These are phyloP conservation scores for Cryomyces minteri DNA, from an alignment of 495 filamentous ascomycete genomes.

Conservation along the genomic window DNA sequence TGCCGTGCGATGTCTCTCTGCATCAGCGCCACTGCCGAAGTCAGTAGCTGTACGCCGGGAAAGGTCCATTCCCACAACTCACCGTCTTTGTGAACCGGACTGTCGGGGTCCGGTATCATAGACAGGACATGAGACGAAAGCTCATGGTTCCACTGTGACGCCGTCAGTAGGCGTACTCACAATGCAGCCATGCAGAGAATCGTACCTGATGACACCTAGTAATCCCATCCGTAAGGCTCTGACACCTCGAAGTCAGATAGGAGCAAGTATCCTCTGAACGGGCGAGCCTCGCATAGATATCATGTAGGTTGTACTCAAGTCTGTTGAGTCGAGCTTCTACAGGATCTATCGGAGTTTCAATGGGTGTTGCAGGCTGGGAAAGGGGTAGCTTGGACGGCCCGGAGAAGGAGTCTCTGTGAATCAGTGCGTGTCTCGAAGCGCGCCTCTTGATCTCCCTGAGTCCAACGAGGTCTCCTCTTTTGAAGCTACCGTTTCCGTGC, in stretches of 20 bases:
- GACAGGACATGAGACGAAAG: conserved; percentile 53
- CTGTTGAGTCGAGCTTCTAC: conserved; percentile 55
- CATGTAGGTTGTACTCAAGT: conserved; percentile 69
- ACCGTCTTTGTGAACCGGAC: conserved; percentile 39
- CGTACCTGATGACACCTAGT: conserved; percentile 53
- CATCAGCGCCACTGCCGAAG: conserved; percentile 47
- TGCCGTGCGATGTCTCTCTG: conserved; percentile 77
- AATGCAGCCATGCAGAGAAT: background rate
- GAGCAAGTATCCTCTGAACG: conserved; percentile 73
- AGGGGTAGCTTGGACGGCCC: conserved; percentile 40
- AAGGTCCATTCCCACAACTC: conserved; percentile 11
- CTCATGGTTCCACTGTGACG: conserved; percentile 47
- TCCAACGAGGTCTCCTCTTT: conserved; percentile 78
- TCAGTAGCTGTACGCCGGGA: conserved; percentile 2
- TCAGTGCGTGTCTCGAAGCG: conserved; percentile 88
- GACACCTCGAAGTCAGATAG: conserved; percentile 60
- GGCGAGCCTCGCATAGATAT: conserved; percentile 54
- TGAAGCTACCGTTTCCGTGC: conserved; percentile 95
- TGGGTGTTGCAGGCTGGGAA: conserved; percentile 68
- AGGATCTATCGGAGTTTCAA: conserved; percentile 61
- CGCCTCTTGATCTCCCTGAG: conserved; percentile 90
- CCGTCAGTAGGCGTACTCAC: background rate
- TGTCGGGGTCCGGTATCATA: conserved; percentile 48
- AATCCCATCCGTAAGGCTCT: conserved; percentile 65
- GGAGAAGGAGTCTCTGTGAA: conserved; percentile 79